Percentiles rank a stretch among this genome's conserved stretches.
These are phyloP conservation scores for Musa beccarii DNA, from an alignment of 176 grass and related monocot genomes.

Conservation along the genomic window DNA sequence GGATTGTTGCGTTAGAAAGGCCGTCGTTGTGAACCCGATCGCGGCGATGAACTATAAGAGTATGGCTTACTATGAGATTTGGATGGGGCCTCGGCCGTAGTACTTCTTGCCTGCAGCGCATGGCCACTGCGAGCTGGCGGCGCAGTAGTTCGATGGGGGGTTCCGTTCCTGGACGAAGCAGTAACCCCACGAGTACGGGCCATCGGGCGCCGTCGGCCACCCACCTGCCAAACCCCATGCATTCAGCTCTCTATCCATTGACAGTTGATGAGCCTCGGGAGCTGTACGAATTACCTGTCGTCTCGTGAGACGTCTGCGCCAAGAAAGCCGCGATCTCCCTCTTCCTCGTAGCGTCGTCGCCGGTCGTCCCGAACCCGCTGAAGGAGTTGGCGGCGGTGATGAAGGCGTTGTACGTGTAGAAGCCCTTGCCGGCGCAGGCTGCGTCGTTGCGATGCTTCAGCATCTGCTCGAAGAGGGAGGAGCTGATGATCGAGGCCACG, in stretches of 20 bases:
- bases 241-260: background rate
- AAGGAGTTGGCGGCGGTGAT: slow-evolving; percentile 30
- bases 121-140: background rate
- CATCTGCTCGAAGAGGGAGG: slow-evolving; percentile 27
- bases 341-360: too few species aligned
- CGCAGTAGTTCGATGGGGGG: background rate
- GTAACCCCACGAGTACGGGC: slow-evolving; percentile 2
- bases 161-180: background rate
- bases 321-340: background rate
- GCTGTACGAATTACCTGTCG: slow-evolving; percentile 21
- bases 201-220: background rate
- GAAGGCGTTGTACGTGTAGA: slow-evolving; percentile 6
- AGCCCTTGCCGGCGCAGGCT: slow-evolving; percentile 26
- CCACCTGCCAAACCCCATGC: background rate
- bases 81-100: background rate
- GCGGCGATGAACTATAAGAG: background rate
- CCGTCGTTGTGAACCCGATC: background rate
- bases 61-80: background rate
- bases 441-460: slow-evolving; percentile 28
- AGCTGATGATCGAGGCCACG: slow-evolving; percentile 30
- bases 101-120: background rate
- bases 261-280: background rate
- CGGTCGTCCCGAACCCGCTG: slow-evolving; percentile 1
- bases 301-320: slow-evolving; percentile 54
- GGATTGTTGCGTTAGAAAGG: background rate